phyloP scores from a whole-genome alignment of 169 alveolate species.

The Blepharisma undulans region DNA sequence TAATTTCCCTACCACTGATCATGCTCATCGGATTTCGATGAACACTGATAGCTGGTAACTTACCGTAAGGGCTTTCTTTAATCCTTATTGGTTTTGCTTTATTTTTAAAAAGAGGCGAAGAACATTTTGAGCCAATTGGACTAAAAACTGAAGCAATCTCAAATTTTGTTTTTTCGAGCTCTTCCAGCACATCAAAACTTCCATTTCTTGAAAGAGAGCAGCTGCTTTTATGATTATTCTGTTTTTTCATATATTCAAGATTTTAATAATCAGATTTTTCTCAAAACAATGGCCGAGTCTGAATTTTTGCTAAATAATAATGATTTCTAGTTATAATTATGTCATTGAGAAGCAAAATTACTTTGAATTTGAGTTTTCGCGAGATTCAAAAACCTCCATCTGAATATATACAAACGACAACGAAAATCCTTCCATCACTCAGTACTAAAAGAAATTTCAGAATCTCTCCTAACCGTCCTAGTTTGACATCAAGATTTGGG shows the following conservation, averaged over 20 bases:
- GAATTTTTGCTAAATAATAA: background rate
- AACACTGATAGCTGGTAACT: background rate
- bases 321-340: background rate
- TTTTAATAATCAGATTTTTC: background rate
- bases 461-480: background rate
- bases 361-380: background rate
- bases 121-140: background rate
- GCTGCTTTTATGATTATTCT: background rate
- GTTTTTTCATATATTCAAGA: background rate
- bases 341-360: background rate
- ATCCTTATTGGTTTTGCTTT: background rate
- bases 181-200: background rate
- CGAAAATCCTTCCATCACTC: background rate
- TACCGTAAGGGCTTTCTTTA: background rate
- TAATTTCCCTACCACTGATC: background rate
- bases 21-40: background rate
- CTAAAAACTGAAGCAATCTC: background rate
- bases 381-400: background rate
- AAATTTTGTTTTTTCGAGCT: background rate
- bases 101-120: background rate
- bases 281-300: background rate
- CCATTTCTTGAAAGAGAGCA: background rate
- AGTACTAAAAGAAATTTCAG: background rate
- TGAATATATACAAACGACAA: background rate
- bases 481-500: background rate